Evolutionary conservation across 2,329 filamentous ascomycete species (phyloP), one percentile per base, ranked within the genome.

Genomic region (Berkeleyomyces rouxiae): DNA sequence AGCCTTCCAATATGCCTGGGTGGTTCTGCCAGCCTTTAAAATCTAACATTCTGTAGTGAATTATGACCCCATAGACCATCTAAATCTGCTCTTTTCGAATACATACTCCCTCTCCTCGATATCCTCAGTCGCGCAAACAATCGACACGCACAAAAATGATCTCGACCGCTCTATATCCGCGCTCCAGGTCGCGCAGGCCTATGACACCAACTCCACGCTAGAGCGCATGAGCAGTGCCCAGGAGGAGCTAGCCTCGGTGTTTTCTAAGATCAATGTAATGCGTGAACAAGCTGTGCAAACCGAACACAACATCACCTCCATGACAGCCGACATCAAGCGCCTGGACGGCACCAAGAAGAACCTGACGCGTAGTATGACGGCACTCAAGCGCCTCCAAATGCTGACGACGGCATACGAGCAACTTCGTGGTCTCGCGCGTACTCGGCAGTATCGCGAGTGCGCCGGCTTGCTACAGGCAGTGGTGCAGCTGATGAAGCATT

Each of bases 361-460:
- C 74, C 79, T 99, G 66, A 96, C 93, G 7, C 80, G 95, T 61
- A 96, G 90, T 67, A 99, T 99, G 93, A 99, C 93, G 51, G 92
- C 92, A 31, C 78, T 99, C 70, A 99, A 99, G 77, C 82, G 93
- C 57, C 79, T 99, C 68, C 93, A 99, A 78, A 99, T 99, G 93
- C 77, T 99, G 71, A 97, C 93, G 4, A 97, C 93, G 3, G 93
- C 93, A n/a, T 99, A 97, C 74, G 93, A 97, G 71, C 93, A 99
- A 75, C 79, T 99, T 64, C 82, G 88, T 64, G 88, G 84, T 2
- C 78, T 96, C 67, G 87, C 88, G 67, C 88, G 88, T 73, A 86
- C 87, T 43, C 80, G 92, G 63, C 93, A 99, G 73, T 99, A 99
- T 72, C 81, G 89, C 67, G 93, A 99, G 72, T 97, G 93, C 71